phyloP scores from a whole-genome alignment of 2,329 filamentous ascomycete genomes.

The Cephalotrichum gorgonifer region DNA sequence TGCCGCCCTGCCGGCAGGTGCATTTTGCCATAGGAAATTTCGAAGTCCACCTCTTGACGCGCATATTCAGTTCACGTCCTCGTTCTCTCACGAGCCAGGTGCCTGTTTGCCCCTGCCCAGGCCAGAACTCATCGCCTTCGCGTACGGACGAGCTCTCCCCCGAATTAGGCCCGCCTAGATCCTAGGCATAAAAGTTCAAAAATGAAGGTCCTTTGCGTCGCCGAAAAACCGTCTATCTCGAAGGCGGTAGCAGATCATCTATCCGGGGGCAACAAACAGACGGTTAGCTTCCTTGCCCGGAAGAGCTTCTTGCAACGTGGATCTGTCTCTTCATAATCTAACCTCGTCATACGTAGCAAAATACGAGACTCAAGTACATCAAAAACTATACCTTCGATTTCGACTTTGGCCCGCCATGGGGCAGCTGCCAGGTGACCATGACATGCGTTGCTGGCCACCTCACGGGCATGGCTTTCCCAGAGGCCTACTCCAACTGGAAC shows the following conservation, averaged over 20 bases:
- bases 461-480: conserved; percentile 66
- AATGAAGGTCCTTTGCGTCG: conserved; percentile 47
- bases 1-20: too few relatives aligned
- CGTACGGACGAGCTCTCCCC: too few relatives aligned
- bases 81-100: too few relatives aligned
- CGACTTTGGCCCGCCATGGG: conserved; percentile 73
- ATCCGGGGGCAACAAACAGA: conserved; percentile 61
- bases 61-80: too few relatives aligned
- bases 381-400: conserved; percentile 94
- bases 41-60: too few relatives aligned
- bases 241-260: conserved; percentile 89
- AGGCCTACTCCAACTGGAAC: conserved; percentile 67
- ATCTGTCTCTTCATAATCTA: background rate
- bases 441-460: conserved; percentile 88
- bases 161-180: too few relatives aligned
- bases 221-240: conserved; percentile 78
- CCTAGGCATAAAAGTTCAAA: too few relatives aligned
- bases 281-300: conserved; percentile 43
- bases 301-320: background rate
- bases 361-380: conserved; percentile 62
- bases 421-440: conserved; percentile 78
- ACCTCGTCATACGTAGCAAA: background rate
- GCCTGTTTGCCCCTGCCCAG: too few relatives aligned
- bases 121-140: too few relatives aligned
- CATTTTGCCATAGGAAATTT: too few relatives aligned